Base-by-base conservation (phyloP, 257 asterid species). In the Solanum pimpinellifolium region DNA sequence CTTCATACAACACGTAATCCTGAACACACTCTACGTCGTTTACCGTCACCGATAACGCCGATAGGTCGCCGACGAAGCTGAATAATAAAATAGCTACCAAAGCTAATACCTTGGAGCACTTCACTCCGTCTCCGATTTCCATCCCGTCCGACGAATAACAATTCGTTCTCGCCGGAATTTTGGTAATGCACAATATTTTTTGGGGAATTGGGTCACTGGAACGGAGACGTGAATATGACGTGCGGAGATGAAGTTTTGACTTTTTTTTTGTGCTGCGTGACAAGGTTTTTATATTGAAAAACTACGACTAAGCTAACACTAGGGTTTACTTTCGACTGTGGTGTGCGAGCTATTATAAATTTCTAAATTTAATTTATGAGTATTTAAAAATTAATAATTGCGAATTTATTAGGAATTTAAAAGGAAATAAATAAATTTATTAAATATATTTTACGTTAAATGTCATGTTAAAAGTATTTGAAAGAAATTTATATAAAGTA, bases 1-100 rank as follows among this genome's bases (percentile, higher is more conserved):
- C 98, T 76, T 93, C 94, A 89, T 94, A 91, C 73, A 87, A 88
- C 3, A 95, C 98, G 92, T 95, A 96, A n/a, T 96, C 99, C 87
- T 85, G 93, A 0, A 96, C 95, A 88, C 99, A 96, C 85, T 96
- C 99, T 3, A 77, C 92, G 62, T 95, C 89, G 76, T 70, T 91
- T 21, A 96, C 99, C n/a, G 95, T 91, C 70, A 96, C 90, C 8
- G 97, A 91, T n/a, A 96, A 90, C 83, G 94, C 92, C 9, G 87
- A 86, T 27, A 87, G 44, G 47, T 90, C 87, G 83, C 93, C 31
- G 31, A 84, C 86, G 49, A 89, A 88, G 87, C 93, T 92, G 86
- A 91, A 70, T 6, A 94, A 44, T 46, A 93, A 78, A 44, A 93
- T 88, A 83, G 49, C 44, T 16, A 90, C 7, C 44, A 91, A 41